Base-by-base conservation (phyloP, 2,329 filamentous ascomycete species). In the Colletotrichum sidae region DNA sequence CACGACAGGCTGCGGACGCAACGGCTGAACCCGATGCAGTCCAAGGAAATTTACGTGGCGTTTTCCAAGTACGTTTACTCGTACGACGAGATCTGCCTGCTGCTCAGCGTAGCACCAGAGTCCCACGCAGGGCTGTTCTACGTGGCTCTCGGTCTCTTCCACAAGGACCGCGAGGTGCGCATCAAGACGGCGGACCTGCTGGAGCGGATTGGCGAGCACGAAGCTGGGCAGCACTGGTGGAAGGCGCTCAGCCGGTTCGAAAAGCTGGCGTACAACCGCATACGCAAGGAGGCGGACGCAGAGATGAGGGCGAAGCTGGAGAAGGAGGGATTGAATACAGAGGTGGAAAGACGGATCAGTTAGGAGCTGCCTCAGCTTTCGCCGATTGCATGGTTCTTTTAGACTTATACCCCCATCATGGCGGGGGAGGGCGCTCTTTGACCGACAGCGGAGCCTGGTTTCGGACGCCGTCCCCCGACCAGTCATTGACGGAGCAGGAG, bases 221-320 rank as follows among this genome's bases (percentile, higher is more conserved):
- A 96, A 73, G 96, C 94, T 9, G 96, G 96, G 2, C 87, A 94
- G 72, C 93, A 98, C 78, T 98, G 96, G 85, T 99, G 95, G 93
- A 88, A 86, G 69, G 88, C 88, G 37, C 81, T 99, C 53, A 96
- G 94, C 63, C 85, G 93, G 49, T 99, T 97, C 74, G 91, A 94
- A 71, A 96, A 95, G 79, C 79, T 97, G 69, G 95, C 92, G 3
- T 97, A 91, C 73, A 90, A 91, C 70, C 86, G 95, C 53, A 89
- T 96, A 53, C 90, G 91, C 75, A 86, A 90, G 65, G 93, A 88
- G 70, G 78, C 80, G 8, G 87, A 89, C 54, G 78, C 79, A 2
- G 86, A 88, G 70, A 77, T 78, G 76, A 81, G 76, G 60, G 76
- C 72, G 37, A 82, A 79, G 74, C 72, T 80, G 44, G 83, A 83